Percentiles rank a stretch among this genome's conserved stretches.
These are phyloP conservation scores for Lactarius sp. DNA, from an alignment of 768 basidiomycete species.

Conservation along the genomic window DNA sequence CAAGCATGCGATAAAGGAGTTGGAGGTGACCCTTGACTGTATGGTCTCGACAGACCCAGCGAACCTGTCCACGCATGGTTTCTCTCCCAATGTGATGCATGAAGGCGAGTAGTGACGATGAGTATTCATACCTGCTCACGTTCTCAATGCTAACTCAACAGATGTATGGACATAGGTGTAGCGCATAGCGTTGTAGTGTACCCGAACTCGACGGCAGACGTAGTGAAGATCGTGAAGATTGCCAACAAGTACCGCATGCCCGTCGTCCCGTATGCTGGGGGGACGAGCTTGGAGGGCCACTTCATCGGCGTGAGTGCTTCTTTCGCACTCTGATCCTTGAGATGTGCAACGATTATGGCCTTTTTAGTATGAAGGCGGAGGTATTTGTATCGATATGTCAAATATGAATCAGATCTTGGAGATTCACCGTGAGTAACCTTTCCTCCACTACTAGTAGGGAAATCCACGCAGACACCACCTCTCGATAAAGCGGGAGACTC, in stretches of 20 bases:
- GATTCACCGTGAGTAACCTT: no score
- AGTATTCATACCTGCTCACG: no score
- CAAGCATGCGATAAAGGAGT: slow-evolving; percentile 28
- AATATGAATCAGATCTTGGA: no score
- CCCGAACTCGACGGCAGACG: slow-evolving; percentile 69
- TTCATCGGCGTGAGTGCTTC: slow-evolving; percentile 39
- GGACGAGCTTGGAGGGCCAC: no score
- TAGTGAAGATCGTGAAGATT: slow-evolving; percentile 73
- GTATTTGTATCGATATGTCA: no score
- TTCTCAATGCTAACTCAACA: no score
- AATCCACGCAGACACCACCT: no score
- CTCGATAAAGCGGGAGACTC: no score
- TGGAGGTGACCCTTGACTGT: slow-evolving; percentile 17
- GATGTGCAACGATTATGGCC: slow-evolving; percentile 28
- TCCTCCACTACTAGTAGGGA: no score
- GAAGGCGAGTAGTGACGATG: slow-evolving; percentile 18
- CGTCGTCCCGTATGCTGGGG: slow-evolving; percentile 71
- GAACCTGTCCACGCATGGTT: slow-evolving; percentile 28
- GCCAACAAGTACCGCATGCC: slow-evolving; percentile 71
- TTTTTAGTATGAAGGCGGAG: no score
- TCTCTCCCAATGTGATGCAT: slow-evolving; percentile 61
- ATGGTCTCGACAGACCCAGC: slow-evolving; percentile 26
- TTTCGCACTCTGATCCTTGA: slow-evolving; percentile 33
- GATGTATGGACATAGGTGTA: not conserved
- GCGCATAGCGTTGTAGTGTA: slow-evolving; percentile 45